These are phyloP conservation scores for Pseudoscleropodium purum DNA, from an alignment of 225 moss, liverwort and hornwort species.

Conservation along the genomic window DNA sequence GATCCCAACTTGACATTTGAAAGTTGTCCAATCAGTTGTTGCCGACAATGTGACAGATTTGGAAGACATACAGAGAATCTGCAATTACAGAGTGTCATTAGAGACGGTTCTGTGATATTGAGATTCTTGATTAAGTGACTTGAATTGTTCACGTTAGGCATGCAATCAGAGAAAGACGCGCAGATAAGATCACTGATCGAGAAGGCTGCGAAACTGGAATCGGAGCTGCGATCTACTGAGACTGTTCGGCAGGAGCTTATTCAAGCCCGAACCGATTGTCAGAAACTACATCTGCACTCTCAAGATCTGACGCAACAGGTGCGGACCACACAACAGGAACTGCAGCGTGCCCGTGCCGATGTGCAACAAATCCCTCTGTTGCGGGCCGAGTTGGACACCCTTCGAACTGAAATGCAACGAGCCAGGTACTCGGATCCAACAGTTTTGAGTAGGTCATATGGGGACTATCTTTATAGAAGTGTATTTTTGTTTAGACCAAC, in stretches of 20 bases:
- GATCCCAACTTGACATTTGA: neutral
- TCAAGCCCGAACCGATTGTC: constrained; percentile 68
- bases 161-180: constrained; percentile 57
- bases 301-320: constrained; percentile 75
- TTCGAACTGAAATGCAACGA: constrained; percentile 64
- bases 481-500: neutral
- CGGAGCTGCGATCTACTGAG: constrained; percentile 59
- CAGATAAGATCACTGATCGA: constrained; percentile 57
- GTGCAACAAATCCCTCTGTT: constrained; percentile 54
- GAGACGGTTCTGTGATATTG: neutral
- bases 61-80: neutral
- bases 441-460: neutral
- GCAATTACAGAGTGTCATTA: neutral
- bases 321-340: constrained; percentile 50
- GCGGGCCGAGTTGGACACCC: constrained; percentile 45
- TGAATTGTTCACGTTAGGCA: constrained; percentile 10
- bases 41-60: neutral
- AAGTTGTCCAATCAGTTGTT: neutral
- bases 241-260: constrained; percentile 53
- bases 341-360: constrained; percentile 61
- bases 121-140: neutral
- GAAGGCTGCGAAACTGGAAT: constrained; percentile 64
- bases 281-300: constrained; percentile 63
- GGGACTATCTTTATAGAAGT: neutral
- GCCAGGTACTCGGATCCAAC: constrained; percentile 24